These are phyloP conservation scores for Pyrenophora graminea DNA, from an alignment of 2,329 filamentous ascomycete genomes.

Conservation along the genomic window DNA sequence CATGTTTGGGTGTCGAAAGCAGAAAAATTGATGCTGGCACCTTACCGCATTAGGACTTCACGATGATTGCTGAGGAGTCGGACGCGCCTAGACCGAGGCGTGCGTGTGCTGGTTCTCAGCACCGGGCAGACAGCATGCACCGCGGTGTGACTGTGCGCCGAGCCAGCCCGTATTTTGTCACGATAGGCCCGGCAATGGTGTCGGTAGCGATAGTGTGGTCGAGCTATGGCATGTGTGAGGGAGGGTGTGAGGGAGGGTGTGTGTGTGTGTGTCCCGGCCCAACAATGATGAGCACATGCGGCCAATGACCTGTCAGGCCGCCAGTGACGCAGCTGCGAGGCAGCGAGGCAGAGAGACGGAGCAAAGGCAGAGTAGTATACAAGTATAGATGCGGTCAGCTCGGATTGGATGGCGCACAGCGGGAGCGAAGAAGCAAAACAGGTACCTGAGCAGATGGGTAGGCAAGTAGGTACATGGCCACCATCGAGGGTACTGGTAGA, in stretches of 20 bases:
- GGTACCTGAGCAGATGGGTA: too few species aligned
- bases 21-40: conserved; percentile 33
- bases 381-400: background rate
- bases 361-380: too few species aligned
- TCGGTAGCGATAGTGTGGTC: conserved; percentile 1
- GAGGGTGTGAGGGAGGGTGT: background rate
- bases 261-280: background rate
- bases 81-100: conserved; percentile 28
- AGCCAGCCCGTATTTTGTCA: conserved; percentile 18
- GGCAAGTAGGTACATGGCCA: background rate
- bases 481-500: conserved; percentile 12
- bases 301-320: background rate
- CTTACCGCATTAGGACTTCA: conserved; percentile 41
- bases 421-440: conserved; percentile 35
- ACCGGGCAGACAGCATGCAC: conserved; percentile 7
- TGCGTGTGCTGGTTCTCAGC: too few species aligned
- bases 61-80: conserved; percentile 32
- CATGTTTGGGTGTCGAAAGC: conserved; percentile 23
- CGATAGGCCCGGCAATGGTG: conserved; percentile 12
- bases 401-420: conserved; percentile 1
- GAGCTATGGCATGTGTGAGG: background rate
- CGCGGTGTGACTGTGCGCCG: conserved; percentile 12
- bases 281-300: conserved; percentile 2
- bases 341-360: too few species aligned
- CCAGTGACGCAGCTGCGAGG: conserved; percentile 5